Evolutionary conservation across 2,329 filamentous ascomycete genomes (phyloP), one percentile per base, ranked within the genome.

Genomic region (Alternaria ethzedia): DNA sequence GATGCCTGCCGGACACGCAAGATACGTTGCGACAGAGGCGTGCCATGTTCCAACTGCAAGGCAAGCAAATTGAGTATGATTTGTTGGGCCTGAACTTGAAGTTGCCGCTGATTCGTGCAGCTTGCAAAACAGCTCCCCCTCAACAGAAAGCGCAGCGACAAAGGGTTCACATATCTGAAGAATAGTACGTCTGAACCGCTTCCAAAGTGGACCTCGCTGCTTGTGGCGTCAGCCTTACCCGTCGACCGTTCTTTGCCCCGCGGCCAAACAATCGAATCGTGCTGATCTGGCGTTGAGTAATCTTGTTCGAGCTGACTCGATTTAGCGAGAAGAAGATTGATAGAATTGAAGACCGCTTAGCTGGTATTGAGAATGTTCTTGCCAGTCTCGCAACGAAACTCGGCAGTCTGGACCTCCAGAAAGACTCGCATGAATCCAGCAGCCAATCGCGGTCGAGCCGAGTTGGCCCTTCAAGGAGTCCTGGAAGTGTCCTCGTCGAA

Each of bases 261-360:
- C 20, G 20, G 20, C 43, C 32, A 63, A 26, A 13, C 23, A 43
- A 26, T 15, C 44, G 21, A 20, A 11, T 15, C 17, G 25, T 32
- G 23, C 46, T n/a, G n/a, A 17, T 43, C 25, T 20, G 28, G 20
- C 21, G 30, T 51, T 32, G 45, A 12, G 13, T 23, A 51, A 44
- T 51, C 30, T n/a, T 5, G n/a, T 13, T n/a, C 25, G 44, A 44
- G 26, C 66, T 73, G 46, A 73, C 55, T 6, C 9, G 3, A 10
- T 6, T 4, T 44, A 86, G 83, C 73, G 85, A 87, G 70, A 83
- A 79, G 69, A 86, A 86, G 71, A 85, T 87, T 52, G 84, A 86
- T 63, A 70, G 82, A 12, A 86, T 87, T 54, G 84, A 86, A 67
- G 81, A 83, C 28, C 81, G 84, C 15, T 75, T 87, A 9, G 78